Conservation (phyloP, 352 stramenopile genomes). For the Pythium myriotylum region DNA sequence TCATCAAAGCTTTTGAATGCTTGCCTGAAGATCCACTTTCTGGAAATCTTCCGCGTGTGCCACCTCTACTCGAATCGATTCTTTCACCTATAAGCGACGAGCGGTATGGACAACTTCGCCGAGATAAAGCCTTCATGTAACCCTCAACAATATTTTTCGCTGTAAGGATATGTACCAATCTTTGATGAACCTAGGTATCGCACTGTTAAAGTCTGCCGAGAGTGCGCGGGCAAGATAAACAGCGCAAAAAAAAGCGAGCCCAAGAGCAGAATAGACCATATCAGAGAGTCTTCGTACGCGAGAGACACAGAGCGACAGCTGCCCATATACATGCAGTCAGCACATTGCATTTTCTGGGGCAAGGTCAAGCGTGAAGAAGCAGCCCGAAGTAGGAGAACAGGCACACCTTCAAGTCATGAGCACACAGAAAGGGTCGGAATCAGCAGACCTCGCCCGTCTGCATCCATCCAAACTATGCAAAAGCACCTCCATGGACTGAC, state of each 20-base stretch:
- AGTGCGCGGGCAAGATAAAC: conserved; percentile 22
- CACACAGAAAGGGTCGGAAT: conserved; percentile 26
- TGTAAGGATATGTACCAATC: no score
- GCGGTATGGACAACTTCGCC: conserved; percentile 17
- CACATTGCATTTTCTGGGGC: conserved; percentile 44
- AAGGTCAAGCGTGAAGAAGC: conserved; percentile 31
- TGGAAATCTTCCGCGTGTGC: conserved; percentile 2
- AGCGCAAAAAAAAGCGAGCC: conserved; percentile 3
- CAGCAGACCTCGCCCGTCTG: conserved; percentile 20
- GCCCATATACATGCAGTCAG: conserved; percentile 32
- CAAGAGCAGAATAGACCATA: background rate
- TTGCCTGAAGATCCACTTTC: background rate
- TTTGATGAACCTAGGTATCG: conserved; percentile 16
- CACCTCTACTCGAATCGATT: conserved; percentile 15
- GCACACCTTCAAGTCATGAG: background rate
- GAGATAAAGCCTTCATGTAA: conserved; percentile 17
- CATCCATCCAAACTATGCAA: background rate
- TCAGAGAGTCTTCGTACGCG: no score
- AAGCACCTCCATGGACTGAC: background rate
- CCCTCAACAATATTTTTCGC: no score
- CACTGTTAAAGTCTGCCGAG: conserved; percentile 21
- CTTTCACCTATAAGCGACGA: conserved; percentile 20
- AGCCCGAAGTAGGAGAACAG: background rate
- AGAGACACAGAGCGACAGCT: conserved; percentile 2
- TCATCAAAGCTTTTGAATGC: conserved; percentile 14